These are phyloP conservation scores for Trichocladium antarcticum DNA, from an alignment of 495 filamentous ascomycete species.

Conservation along the genomic window DNA sequence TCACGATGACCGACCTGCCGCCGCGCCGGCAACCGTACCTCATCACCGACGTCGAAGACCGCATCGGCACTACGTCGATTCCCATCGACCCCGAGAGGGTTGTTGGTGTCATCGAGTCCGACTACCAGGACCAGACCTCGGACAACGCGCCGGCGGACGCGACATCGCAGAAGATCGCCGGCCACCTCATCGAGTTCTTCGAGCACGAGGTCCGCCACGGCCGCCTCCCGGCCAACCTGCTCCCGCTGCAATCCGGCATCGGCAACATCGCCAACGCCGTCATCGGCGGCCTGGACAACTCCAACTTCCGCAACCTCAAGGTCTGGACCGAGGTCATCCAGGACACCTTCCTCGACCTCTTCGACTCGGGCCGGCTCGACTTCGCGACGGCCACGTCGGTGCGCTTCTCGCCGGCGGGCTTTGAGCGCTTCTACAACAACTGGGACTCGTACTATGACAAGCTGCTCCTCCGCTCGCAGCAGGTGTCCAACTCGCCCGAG, in stretches of 20 bases:
- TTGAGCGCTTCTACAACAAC: slow-evolving; percentile 83
- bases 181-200: slow-evolving; percentile 78
- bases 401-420: slow-evolving; percentile 83
- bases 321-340: slow-evolving; percentile 94
- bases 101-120: slow-evolving; percentile 73
- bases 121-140: slow-evolving; percentile 72
- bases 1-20: slow-evolving; percentile 75
- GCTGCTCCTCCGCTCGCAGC: slow-evolving; percentile 76
- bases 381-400: slow-evolving; percentile 88
- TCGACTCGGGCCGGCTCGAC: slow-evolving; percentile 81
- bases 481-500: slow-evolving; percentile 86
- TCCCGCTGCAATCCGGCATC: slow-evolving; percentile 82
- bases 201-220: slow-evolving; percentile 66
- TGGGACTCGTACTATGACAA: slow-evolving; percentile 74
- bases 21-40: slow-evolving; percentile 76
- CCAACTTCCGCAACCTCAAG: slow-evolving; percentile 76
- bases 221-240: slow-evolving; percentile 63
- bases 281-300: slow-evolving; percentile 70
- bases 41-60: slow-evolving; percentile 66
- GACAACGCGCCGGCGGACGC: slow-evolving; percentile 69
- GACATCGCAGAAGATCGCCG: slow-evolving; percentile 58
- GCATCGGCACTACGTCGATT: slow-evolving; percentile 74
- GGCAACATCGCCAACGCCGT: slow-evolving; percentile 94
- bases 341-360: slow-evolving; percentile 87
- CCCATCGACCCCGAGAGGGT: slow-evolving; percentile 85